Evolutionary conservation across 176 grass and related monocot species (phyloP), one percentile per base, ranked within the genome.

Genomic region (Bolboschoenus planiculmis): DNA sequence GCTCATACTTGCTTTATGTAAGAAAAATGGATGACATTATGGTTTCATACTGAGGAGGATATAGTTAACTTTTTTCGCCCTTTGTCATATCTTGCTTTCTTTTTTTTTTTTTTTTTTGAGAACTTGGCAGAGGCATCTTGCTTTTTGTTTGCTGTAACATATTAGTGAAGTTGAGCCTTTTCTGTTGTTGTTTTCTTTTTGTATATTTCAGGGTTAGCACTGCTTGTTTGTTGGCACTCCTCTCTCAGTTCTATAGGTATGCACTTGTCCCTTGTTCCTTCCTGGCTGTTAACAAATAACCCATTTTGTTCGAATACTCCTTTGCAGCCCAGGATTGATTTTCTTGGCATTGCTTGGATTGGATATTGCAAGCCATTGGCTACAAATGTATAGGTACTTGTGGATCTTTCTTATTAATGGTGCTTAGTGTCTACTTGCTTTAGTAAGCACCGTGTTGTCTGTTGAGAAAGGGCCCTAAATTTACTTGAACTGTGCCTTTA

Each of bases 351-450:
- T 98, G 29, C 95, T 95, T 86, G 90, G 85, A 47, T 90, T 98
- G 84, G 95, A 98, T 83, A 98, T 98, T 85, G 86, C 81, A 31
- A 98, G 95, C 84, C 95, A 98, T 48, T 98, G 92, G 95, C 85
- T 98, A 86, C 95, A 95, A 88, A 98, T 98, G 89, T 91, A 98
- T 71, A 95, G 92, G 95, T 98, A 85, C 76, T 58, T 78, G 83
- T 50, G 9, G n/a, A 65, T 82, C 79, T 64, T 51, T 47, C 31
- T 54, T 18, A 76, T 50, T 31, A 20, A 13, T 31, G 18, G n/a
- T 73, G 9, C 68, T 73, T 46, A 46, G 10, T 73, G 20, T 70
- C n/a, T n/a, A 23, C 2, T 70, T 70, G 36, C 18, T 73, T 14
- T 14, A 27, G 37, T 10, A 73, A 73, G 37, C 20, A n/a, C 68